These are phyloP conservation scores for Heteromeles arbutifolia DNA, from an alignment of 306 rosid genomes.

Conservation along the genomic window DNA sequence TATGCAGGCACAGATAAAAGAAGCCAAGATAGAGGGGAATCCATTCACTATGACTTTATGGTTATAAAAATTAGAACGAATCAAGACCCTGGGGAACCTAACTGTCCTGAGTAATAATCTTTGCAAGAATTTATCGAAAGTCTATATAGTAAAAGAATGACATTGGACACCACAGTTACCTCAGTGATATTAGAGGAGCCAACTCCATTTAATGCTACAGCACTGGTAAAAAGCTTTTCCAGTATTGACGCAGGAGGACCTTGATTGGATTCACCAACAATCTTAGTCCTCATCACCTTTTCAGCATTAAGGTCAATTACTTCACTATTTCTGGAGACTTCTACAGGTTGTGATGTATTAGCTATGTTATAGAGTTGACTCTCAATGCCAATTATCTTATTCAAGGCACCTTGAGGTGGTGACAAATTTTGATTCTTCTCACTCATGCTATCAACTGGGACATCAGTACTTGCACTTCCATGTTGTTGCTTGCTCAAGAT, in stretches of 20 bases:
- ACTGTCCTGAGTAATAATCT: not conserved
- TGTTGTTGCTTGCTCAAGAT: conserved; percentile 35
- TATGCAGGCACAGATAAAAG: not conserved
- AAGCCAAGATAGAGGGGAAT: not conserved
- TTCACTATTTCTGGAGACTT: conserved; percentile 49
- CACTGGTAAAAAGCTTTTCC: conserved; percentile 60
- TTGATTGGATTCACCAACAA: conserved; percentile 29
- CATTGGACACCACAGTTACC: conserved; percentile 36
- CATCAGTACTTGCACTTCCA: conserved; percentile 34
- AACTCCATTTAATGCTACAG: conserved; percentile 39
- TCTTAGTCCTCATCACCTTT: conserved; percentile 40
- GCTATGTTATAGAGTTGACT: conserved; percentile 37
- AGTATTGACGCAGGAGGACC: conserved; percentile 58
- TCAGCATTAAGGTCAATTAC: conserved; percentile 39
- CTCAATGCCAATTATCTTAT: conserved; percentile 31
- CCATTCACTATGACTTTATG: not conserved
- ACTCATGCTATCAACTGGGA: conserved; percentile 34
- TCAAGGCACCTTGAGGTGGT: conserved; percentile 37
- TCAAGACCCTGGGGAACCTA: not conserved
- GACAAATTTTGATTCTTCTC: conserved; percentile 33
- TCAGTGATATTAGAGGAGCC: conserved; percentile 42
- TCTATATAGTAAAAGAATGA: not conserved
- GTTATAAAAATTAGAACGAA: not conserved
- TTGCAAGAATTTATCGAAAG: not conserved
- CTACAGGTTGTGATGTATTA: conserved; percentile 43